Evolutionary conservation across 1,139 yeast genomes (phyloP).

Genomic region (Blastobotrys aristatus): DNA sequence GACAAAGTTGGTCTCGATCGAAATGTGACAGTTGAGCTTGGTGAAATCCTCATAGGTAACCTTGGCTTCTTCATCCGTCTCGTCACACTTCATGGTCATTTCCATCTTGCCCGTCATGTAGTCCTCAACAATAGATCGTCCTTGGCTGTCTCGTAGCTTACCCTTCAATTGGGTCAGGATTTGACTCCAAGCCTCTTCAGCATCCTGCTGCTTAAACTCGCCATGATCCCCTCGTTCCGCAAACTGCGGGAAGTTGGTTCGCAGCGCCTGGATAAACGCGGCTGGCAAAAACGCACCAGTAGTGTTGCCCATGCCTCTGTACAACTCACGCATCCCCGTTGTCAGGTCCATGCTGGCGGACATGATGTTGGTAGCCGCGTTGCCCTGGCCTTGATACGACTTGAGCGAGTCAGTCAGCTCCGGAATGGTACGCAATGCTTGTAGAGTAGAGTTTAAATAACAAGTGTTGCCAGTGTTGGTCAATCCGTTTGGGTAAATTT

Average conservation of each 20-base stretch:
- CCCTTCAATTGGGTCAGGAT: slow-evolving; percentile 50
- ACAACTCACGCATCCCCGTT: slow-evolving; percentile 32
- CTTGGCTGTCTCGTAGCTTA: slow-evolving; percentile 19
- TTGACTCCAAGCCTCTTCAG: slow-evolving; percentile 92
- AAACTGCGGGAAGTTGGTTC: slow-evolving; percentile 71
- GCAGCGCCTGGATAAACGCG: slow-evolving; percentile 47
- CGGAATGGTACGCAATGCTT: slow-evolving; percentile 64
- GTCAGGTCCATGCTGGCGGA: slow-evolving; percentile 23
- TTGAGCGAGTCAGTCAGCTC: slow-evolving; percentile 43
- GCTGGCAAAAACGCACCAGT: slow-evolving; percentile 44
- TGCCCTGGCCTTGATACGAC: slow-evolving; percentile 22
- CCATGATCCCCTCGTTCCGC: slow-evolving; percentile 68
- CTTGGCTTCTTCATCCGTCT: slow-evolving; percentile 50
- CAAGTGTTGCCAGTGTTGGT: slow-evolving; percentile 92
- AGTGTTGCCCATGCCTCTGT: slow-evolving; percentile 30
- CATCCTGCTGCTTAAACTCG: slow-evolving; percentile 89
- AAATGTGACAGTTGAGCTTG: slow-evolving; percentile 86
- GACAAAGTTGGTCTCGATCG: slow-evolving; percentile 77
- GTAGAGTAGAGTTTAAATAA: slow-evolving; percentile 85
- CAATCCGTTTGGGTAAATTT: slow-evolving; percentile 64
- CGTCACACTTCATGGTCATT: slow-evolving; percentile 54
- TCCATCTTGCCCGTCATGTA: slow-evolving; percentile 62
- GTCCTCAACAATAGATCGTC: slow-evolving; percentile 42
- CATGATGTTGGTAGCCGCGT: slow-evolving; percentile 1
- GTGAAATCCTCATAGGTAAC: slow-evolving; percentile 51